Conservation (phyloP, 257 asterid genomes). For the Cinchona pubescens region DNA sequence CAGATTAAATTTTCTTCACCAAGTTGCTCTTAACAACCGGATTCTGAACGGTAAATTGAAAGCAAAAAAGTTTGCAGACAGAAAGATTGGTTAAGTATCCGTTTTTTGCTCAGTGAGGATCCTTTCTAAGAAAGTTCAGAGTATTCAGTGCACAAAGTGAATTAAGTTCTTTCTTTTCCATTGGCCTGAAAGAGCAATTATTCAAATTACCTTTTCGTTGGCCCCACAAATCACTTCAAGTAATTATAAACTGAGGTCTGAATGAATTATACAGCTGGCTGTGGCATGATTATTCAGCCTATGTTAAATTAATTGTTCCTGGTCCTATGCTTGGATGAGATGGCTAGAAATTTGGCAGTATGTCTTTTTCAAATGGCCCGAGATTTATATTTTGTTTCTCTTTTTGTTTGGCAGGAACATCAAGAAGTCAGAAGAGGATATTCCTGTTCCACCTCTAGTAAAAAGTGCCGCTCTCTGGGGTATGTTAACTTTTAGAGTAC, state of each 20-base stretch:
- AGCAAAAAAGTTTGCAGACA: not conserved
- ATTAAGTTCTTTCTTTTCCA: not conserved
- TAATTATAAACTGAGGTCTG: not conserved
- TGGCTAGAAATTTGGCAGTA: not conserved
- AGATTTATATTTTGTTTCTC: slow-evolving; percentile 1
- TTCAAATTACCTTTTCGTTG: not conserved
- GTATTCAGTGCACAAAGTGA: not conserved
- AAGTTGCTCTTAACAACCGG: not conserved
- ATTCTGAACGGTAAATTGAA: not conserved
- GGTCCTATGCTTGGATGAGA: not conserved
- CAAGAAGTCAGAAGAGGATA: slow-evolving; percentile 78
- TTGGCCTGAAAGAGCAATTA: not conserved
- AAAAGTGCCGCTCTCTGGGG: slow-evolving; percentile 96
- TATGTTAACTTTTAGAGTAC: slow-evolving; percentile 29
- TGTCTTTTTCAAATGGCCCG: not conserved
- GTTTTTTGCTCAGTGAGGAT: not conserved
- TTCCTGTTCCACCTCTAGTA: slow-evolving; percentile 86
- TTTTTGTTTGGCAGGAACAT: slow-evolving; percentile 56
- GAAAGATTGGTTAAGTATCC: no score
- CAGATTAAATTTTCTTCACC: not conserved
- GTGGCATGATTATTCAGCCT: not conserved
- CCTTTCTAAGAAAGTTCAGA: not conserved
- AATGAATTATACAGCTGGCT: not conserved
- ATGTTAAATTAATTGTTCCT: not conserved
- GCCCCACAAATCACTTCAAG: not conserved